Base-by-base conservation (phyloP, 495 filamentous ascomycete genomes). In the Penicillium mononematosum region DNA sequence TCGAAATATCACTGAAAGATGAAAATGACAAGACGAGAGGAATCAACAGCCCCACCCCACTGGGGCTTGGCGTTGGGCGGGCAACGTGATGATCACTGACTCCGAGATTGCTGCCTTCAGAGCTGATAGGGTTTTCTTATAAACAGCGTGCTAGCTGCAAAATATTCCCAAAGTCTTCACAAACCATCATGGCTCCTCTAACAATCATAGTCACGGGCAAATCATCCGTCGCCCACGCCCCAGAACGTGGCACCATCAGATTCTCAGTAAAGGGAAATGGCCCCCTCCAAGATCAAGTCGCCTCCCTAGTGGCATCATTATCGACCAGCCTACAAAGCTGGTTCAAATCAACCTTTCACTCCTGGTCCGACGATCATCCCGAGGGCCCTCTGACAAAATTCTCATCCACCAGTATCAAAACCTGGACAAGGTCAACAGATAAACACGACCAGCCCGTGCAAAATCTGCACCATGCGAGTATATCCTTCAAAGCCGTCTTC, bases 181-280 rank as follows among this genome's bases (percentile, higher is more conserved):
- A 44, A 44, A 45, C 19, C 53, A 59, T 14, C 1, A 67, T 67
- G 64, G 19, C 57, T 9, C 59, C 60, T n/a, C 56, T 69, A 43
- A 54, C 39, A 7, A 60, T 69, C 50, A 25, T 20, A 3, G 64
- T 69, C 6, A 56, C 42, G 5, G 66, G 66, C 8, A 49, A 50
- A 31, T 67, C 66, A 9, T 51, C 45, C 42, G 50, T 65, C 48
- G 43, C 19, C 24, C 58, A 50, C 4, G 42, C 46, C 3, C 56
- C 66, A 10, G 66, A 69, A 34, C 64, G 43, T 31, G 56, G 55
- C 42, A 39, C 56, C 3, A 50, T 69, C 14, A 54, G 25, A 4
- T 45, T 69, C 16, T 38, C 54, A 2, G 51, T 69, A 2, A 50
- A 54, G 22, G 52, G 59, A 2, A 53, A 57, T 2, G 66, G 66